Conservation (phyloP, 345 rosid species). For the Sisymbrium irio region DNA sequence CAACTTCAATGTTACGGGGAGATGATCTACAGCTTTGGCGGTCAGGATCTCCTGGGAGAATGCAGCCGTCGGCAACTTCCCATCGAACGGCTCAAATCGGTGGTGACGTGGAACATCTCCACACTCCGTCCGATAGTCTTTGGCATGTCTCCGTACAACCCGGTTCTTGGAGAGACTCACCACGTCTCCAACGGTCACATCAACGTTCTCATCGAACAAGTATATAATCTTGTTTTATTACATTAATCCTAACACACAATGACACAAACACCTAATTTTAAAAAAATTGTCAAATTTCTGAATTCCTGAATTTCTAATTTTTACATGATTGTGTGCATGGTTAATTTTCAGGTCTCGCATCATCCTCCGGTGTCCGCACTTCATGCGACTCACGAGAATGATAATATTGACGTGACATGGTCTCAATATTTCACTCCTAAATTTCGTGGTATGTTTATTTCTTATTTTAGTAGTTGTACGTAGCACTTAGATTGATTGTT, state of each 20-base stretch:
- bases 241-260: background rate
- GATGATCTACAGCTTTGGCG: constrained; percentile 45
- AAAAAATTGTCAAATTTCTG: no score
- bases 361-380: constrained; percentile 91
- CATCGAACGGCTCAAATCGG: constrained; percentile 51
- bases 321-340: background rate
- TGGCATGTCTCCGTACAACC: constrained; percentile 80
- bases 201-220: constrained; percentile 80
- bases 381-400: constrained; percentile 69
- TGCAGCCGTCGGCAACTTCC: constrained; percentile 48
- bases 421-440: constrained; percentile 56
- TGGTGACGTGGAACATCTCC: constrained; percentile 72
- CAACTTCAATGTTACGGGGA: constrained; percentile 79
- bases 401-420: constrained; percentile 61
- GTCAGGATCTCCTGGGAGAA: constrained; percentile 48
- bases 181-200: constrained; percentile 69
- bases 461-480: no score
- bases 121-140: constrained; percentile 51
- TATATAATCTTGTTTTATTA: constrained; percentile 30
- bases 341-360: constrained; percentile 55
- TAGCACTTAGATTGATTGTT: background rate
- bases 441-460: constrained; percentile 51
- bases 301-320: no score
- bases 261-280: no score
- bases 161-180: constrained; percentile 93